Conservation (phyloP, 805 yeast species). For the Ogataea ramenticola region DNA sequence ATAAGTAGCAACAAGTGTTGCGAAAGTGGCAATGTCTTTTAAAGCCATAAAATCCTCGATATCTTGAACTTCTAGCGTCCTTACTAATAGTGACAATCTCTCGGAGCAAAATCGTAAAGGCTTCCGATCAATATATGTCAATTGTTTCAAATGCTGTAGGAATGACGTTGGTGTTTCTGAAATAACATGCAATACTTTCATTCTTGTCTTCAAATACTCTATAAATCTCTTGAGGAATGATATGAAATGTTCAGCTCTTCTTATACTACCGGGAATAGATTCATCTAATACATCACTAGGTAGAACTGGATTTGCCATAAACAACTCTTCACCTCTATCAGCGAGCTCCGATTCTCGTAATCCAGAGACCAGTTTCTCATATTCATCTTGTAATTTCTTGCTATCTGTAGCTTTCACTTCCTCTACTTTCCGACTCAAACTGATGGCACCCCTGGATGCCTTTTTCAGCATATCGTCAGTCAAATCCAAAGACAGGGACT, state of each 20-base stretch:
- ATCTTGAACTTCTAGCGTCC: slow-evolving; percentile 81
- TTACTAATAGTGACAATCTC: slow-evolving; percentile 75
- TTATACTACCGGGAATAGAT: slow-evolving; percentile 94
- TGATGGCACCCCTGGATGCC: slow-evolving; percentile 82
- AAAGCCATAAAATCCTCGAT: slow-evolving; percentile 89
- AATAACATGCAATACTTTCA: slow-evolving; percentile 95
- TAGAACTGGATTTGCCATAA: slow-evolving; percentile 82
- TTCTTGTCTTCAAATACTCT: slow-evolving; percentile 91
- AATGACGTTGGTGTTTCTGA: slow-evolving; percentile 97
- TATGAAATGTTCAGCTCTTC: slow-evolving; percentile 95
- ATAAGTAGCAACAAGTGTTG: slow-evolving; percentile 91
- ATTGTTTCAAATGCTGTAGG: slow-evolving; percentile 83
- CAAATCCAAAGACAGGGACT: slow-evolving; percentile 82
- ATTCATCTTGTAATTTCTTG: slow-evolving; percentile 79
- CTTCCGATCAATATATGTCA: slow-evolving; percentile 87
- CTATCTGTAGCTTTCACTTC: slow-evolving; percentile 80
- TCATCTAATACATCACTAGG: slow-evolving; percentile 82
- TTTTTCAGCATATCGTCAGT: slow-evolving; percentile 83
- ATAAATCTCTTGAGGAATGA: slow-evolving; percentile 88
- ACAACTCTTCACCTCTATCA: slow-evolving; percentile 49
- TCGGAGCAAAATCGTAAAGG: slow-evolving; percentile 92
- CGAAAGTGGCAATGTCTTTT: slow-evolving; percentile 95
- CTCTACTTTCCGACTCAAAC: slow-evolving; percentile 73
- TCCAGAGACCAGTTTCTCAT: slow-evolving; percentile 86
- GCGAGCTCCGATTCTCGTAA: slow-evolving; percentile 72